Evolutionary conservation across 2,329 filamentous ascomycete species (phyloP), one percentile per base, ranked within the genome.

Genomic region (Aspergillus sp.): DNA sequence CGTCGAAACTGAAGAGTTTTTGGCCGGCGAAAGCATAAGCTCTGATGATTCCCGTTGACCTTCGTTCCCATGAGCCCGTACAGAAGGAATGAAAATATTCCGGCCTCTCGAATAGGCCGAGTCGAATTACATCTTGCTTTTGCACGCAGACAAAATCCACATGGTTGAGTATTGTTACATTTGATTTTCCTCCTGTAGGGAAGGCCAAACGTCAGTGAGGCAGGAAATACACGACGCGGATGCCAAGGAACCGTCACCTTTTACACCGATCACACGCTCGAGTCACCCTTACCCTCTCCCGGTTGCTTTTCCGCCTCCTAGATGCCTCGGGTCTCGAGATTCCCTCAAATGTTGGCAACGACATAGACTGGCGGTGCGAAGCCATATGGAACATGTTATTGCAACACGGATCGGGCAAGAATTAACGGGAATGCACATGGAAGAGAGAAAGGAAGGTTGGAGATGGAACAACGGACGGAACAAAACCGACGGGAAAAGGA

Each of bases 141-240:
- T 17, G 53, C 51, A 8, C 52, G 32, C 17, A 53, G 20, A 33
- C 59, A 61, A 22, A 61, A 56, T 14, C 54, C 52, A 61, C 79
- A 81, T 7, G 79, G 78, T 64, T 80, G 77, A 63, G 77, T 79
- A 54, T 77, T 78, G 58, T 80, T 78, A 63, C 79, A 81, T 61
- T 80, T 80, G 64, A 81, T 80, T 65, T 81, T 81, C 66, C 80
- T 80, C 36, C 73, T 66, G 35, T 38, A 38, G 2, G 14, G 2
- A 17, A 11, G 26, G 26, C 26, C 16, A 5, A n/a, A 3, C 3
- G 35, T 38, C 16, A 38, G 13, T 13, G 3, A 13, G 11, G n/a
- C 5, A 17, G 16, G 13, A 38, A 1, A 38, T 17, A 2, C 35
- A n/a, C 16, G 35, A 38, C 14, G 14, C 35, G 3, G 13, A 7